Conservation (phyloP, 2,329 filamentous ascomycete species). For the Ophiostoma pallidulum region DNA sequence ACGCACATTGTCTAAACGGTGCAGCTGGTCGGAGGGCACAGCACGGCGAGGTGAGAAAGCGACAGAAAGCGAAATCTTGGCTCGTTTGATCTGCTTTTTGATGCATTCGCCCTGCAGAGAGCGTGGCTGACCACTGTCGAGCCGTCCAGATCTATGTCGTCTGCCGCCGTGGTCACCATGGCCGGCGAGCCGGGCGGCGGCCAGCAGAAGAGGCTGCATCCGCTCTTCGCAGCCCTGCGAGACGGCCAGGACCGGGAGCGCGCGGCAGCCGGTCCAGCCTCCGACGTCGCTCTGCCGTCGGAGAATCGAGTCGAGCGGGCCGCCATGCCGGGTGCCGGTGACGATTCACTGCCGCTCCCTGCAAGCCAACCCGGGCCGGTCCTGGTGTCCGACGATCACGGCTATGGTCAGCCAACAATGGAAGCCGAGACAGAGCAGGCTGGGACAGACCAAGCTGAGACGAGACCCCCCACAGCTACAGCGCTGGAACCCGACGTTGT, state of each 20-base stretch:
- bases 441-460: neutral
- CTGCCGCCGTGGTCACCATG: conserved; percentile 36
- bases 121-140: neutral
- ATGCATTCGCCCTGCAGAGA: neutral
- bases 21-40: neutral
- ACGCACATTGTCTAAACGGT: neutral
- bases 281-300: neutral
- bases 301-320: too few species aligned
- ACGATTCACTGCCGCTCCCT: too few species aligned
- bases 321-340: too few species aligned
- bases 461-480: too few species aligned
- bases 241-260: conserved; percentile 9
- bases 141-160: conserved; percentile 30
- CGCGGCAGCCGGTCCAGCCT: too few species aligned
- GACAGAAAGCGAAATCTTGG: too few species aligned
- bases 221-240: conserved; percentile 38
- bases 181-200: conserved; percentile 28
- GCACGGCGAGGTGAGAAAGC: conserved; percentile 3
- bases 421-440: neutral
- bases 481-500: too few species aligned
- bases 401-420: too few species aligned
- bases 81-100: neutral
- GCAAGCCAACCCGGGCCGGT: too few species aligned
- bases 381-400: too few species aligned
- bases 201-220: conserved; percentile 39